These are phyloP conservation scores for Candida hispaniensis DNA, from an alignment of 805 yeast species.

Conservation along the genomic window DNA sequence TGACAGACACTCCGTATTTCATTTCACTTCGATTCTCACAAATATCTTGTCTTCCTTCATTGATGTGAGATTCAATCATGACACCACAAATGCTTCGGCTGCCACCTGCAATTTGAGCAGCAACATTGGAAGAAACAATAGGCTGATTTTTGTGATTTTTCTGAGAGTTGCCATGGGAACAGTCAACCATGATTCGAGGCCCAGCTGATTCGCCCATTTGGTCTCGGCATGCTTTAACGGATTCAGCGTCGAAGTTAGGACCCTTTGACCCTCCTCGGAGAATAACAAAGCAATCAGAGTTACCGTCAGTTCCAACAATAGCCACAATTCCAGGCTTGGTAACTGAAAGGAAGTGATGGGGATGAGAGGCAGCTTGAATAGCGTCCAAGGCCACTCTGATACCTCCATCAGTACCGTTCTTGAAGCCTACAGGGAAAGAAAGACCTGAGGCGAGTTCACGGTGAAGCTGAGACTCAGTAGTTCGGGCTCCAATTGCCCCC, in stretches of 20 bases:
- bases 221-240: constrained; percentile 55
- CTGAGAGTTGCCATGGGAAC: constrained; percentile 92
- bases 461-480: constrained; percentile 95
- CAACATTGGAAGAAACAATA: constrained; percentile 64
- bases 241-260: constrained; percentile 74
- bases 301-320: constrained; percentile 91
- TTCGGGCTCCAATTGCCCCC: constrained; percentile 98
- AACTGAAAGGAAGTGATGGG: constrained; percentile 89
- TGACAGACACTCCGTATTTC: constrained; percentile 87
- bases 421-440: constrained; percentile 97
- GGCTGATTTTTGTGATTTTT: constrained; percentile 93
- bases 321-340: constrained; percentile 96
- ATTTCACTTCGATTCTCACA: constrained; percentile 69
- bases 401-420: constrained; percentile 96
- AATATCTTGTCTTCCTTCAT: constrained; percentile 88
- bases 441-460: constrained; percentile 95
- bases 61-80: constrained; percentile 90
- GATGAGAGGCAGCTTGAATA: constrained; percentile 78
- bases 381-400: constrained; percentile 94
- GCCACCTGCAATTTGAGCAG: constrained; percentile 70
- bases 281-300: constrained; percentile 79
- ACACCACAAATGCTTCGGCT: constrained; percentile 74
- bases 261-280: constrained; percentile 93
- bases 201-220: constrained; percentile 32
- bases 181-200: constrained; percentile 85